Evolutionary conservation across 2,329 filamentous ascomycete genomes (phyloP).

Genomic region (Aspergillus pseudoglaucus): DNA sequence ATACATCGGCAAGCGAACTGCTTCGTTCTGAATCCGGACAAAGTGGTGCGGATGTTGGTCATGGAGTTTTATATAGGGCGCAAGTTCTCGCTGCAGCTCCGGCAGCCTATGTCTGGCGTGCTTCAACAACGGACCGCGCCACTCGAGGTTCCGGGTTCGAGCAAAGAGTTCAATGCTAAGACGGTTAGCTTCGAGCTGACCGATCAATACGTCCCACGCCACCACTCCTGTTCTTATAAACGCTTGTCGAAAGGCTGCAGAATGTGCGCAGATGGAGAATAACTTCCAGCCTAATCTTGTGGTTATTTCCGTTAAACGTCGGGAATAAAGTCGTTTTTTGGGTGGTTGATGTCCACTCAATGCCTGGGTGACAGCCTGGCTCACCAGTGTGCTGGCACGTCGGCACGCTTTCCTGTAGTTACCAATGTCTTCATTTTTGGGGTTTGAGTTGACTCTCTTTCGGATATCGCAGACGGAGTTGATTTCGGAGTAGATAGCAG

Average conservation of each 20-base stretch:
- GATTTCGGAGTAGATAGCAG: constrained; percentile 6
- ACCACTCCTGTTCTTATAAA: constrained; percentile 1
- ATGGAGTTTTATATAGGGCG: constrained; percentile 2
- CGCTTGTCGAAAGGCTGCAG: constrained; percentile 18
- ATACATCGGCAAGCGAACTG: constrained; percentile 4
- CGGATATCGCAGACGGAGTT: neutral
- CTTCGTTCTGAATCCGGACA: constrained; percentile 2
- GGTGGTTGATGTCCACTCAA: neutral
- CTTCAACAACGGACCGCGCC: constrained; percentile 11
- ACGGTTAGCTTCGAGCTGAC: constrained; percentile 9
- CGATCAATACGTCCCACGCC: constrained; percentile 13
- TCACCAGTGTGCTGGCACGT: constrained; percentile 1
- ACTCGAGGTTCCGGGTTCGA: constrained; percentile 18
- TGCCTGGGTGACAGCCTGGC: neutral
- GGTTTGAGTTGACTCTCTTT: neutral
- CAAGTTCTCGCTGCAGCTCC: constrained; percentile 1
- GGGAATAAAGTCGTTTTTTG: neutral
- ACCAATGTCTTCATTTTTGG: neutral
- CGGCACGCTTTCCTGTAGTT: neutral
- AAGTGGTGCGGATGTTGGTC: constrained; percentile 11
- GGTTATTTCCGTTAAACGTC: neutral
- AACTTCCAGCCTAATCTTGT: constrained; percentile 18
- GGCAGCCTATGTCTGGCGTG: constrained; percentile 4
- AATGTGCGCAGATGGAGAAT: constrained; percentile 20
- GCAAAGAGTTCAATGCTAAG: constrained; percentile 22